Evolutionary conservation across 352 stramenopile genomes (phyloP), one percentile per base, ranked within the genome.

Genomic region (Globisporangium lucens): DNA sequence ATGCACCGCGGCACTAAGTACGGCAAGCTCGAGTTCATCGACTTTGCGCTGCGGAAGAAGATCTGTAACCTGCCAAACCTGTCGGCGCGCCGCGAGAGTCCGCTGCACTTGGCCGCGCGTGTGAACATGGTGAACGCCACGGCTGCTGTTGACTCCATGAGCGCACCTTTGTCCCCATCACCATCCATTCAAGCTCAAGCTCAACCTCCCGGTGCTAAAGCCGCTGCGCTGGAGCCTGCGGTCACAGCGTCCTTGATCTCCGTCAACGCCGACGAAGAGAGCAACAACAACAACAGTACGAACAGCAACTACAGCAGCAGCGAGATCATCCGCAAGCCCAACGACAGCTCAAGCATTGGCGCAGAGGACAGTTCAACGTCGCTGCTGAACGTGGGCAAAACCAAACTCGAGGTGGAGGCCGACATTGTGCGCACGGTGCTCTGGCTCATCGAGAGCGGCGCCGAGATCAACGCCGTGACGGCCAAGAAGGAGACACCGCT

Each of bases 371-470:
- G 41, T 7, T 53, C 58, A n/a, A n/a, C 71, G 2, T 36, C 62
- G 17, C 17, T 41, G 3, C 46, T 65, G 33, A 33, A 60, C 52
- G 53, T 60, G 17, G 63, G 29, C 77, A 79, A 72, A 65, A 70
- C 65, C 74, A 85, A 62, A 68, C 61, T 87, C 46, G 74, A 88
- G 56, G 47, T 68, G 13, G 81, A 91, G 46, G 69, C 77, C 5
- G 78, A 90, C 53, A 66, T 88, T 6, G 79, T 91, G 12, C 86
- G 88, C 53, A 77, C 83, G 13, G 74, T 77, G 3, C 75, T 89
- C 20, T 95, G 88, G 88, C 73, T 95, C 30, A 36, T 95, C 12
- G 85, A 95, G 59, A 86, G 88, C 35, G 87, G 88, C 15, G 82
- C 83, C 7, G 76, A 91, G 53, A 68, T 87, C 47, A 90, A 97